Evolutionary conservation across 106 monocot genomes (phyloP).

Genomic region (Iris macrosiphon): DNA sequence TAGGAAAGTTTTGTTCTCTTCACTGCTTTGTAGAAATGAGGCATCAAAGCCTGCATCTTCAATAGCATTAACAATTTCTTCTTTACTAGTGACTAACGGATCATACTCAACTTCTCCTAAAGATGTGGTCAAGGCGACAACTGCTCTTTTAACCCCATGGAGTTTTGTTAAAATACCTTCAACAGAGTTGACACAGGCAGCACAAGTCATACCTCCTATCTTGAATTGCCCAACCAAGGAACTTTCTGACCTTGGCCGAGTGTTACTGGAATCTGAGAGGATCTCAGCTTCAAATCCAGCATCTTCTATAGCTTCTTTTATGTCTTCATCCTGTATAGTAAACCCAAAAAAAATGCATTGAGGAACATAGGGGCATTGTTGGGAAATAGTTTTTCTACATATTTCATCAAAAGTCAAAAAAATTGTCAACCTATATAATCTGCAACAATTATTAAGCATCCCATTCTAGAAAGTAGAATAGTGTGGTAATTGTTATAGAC

Average conservation of each 20-base stretch:
- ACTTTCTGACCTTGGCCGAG: slow-evolving; percentile 33
- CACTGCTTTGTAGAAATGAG: slow-evolving; percentile 68
- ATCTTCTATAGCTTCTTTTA: slow-evolving; percentile 94
- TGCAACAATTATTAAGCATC: too few relatives aligned
- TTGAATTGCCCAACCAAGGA: slow-evolving; percentile 71
- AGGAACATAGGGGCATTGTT: not conserved
- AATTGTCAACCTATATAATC: too few relatives aligned
- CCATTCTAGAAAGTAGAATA: too few relatives aligned
- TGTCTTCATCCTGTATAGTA: slow-evolving; percentile 54
- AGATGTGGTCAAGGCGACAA: slow-evolving; percentile 87
- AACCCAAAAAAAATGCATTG: not conserved
- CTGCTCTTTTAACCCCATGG: slow-evolving; percentile 85
- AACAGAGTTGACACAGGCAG: slow-evolving; percentile 94
- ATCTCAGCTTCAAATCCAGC: slow-evolving; percentile 93
- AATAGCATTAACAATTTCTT: slow-evolving; percentile 77
- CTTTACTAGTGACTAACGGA: slow-evolving; percentile 66
- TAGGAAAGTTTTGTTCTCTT: slow-evolving; percentile 71
- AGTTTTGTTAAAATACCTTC: slow-evolving; percentile 83
- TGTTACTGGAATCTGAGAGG: slow-evolving; percentile 39
- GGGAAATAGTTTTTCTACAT: not conserved
- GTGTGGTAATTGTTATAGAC: too few relatives aligned
- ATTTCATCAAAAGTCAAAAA: too few relatives aligned
- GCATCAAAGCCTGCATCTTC: slow-evolving; percentile 99
- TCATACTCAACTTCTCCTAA: slow-evolving; percentile 88
- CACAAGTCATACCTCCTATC: slow-evolving; percentile 96